Evolutionary conservation across 2,329 filamentous ascomycete genomes (phyloP).

Genomic region (Fusarium secorum): DNA sequence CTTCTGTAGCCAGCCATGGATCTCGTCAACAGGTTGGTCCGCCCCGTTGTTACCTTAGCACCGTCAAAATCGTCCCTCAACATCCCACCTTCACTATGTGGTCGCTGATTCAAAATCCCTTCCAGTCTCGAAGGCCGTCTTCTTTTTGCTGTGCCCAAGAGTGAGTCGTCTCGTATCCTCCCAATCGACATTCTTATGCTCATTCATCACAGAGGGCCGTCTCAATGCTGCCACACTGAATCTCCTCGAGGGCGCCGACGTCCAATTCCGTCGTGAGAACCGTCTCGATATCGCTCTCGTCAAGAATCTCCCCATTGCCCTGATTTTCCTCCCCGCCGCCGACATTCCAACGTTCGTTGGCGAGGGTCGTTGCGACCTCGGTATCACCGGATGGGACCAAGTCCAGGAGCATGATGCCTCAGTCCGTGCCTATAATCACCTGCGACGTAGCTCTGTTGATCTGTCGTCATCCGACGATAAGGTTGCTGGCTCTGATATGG

Average conservation of each 20-base stretch:
- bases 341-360: slow-evolving; percentile 98
- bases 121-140: slow-evolving; percentile 87
- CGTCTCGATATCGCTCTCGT: slow-evolving; percentile 97
- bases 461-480: slow-evolving; percentile 47
- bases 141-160: slow-evolving; percentile 98
- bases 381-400: slow-evolving; percentile 93
- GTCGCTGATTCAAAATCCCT: slow-evolving; percentile 26
- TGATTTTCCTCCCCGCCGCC: slow-evolving; percentile 95
- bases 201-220: slow-evolving; percentile 75
- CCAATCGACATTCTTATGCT: slow-evolving; percentile 10
- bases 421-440: slow-evolving; percentile 58
- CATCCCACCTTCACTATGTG: slow-evolving; percentile 1
- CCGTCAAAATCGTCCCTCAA: not conserved
- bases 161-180: slow-evolving; percentile 62
- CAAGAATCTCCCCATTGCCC: slow-evolving; percentile 93
- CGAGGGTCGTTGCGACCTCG: slow-evolving; percentile 90
- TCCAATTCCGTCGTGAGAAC: slow-evolving; percentile 94
- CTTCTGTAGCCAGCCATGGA: slow-evolving; percentile 52
- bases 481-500: slow-evolving; percentile 75
- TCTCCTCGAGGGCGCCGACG: slow-evolving; percentile 90
- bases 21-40: slow-evolving; percentile 61
- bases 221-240: slow-evolving; percentile 88
- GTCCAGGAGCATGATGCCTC: slow-evolving; percentile 87
- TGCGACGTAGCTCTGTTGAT: slow-evolving; percentile 54
- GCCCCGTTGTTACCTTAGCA: not conserved